phyloP scores from a whole-genome alignment of 768 basidiomycete species.

The Psilocybe azurescens region DNA sequence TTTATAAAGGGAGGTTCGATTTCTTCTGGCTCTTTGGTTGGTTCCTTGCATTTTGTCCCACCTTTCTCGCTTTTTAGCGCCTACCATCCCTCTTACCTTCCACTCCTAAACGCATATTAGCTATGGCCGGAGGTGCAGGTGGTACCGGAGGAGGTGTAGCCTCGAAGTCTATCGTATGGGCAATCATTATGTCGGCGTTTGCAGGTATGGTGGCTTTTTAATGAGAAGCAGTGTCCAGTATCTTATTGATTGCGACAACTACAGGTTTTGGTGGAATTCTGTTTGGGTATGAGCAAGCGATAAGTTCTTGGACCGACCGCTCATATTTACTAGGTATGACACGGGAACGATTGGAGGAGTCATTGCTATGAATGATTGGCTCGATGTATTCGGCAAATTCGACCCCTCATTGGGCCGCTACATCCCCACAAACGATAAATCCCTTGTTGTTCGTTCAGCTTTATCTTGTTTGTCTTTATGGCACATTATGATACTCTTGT shows the following conservation, averaged over 20 bases:
- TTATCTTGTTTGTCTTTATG: too few species aligned
- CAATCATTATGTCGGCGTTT: slow-evolving; percentile 43
- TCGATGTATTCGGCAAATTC: slow-evolving; percentile 50
- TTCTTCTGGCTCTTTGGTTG: slow-evolving; percentile 10
- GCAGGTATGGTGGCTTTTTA: slow-evolving; percentile 26
- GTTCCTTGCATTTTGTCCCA: slow-evolving; percentile 9
- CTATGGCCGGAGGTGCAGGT: slow-evolving; percentile 39
- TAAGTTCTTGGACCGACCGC: background rate
- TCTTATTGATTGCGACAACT: background rate
- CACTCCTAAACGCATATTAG: slow-evolving; percentile 1
- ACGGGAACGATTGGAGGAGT: slow-evolving; percentile 84
- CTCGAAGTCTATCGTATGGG: slow-evolving; percentile 36
- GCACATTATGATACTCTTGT: background rate
- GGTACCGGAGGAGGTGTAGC: slow-evolving; percentile 35
- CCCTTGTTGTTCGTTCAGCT: slow-evolving; percentile 36
- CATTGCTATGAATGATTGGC: slow-evolving; percentile 64
- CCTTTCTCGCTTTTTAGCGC: slow-evolving; percentile 16
- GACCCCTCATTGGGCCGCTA: slow-evolving; percentile 25
- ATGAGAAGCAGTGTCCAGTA: background rate
- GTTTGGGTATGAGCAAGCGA: slow-evolving; percentile 37
- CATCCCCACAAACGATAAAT: slow-evolving; percentile 52
- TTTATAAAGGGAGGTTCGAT: slow-evolving; percentile 16
- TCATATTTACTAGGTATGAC: slow-evolving; percentile 53
- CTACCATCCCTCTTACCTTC: slow-evolving; percentile 1
- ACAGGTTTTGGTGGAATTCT: slow-evolving; percentile 49